These are phyloP conservation scores for Tylopilus intermedius DNA, from an alignment of 768 basidiomycete genomes.

Conservation along the genomic window DNA sequence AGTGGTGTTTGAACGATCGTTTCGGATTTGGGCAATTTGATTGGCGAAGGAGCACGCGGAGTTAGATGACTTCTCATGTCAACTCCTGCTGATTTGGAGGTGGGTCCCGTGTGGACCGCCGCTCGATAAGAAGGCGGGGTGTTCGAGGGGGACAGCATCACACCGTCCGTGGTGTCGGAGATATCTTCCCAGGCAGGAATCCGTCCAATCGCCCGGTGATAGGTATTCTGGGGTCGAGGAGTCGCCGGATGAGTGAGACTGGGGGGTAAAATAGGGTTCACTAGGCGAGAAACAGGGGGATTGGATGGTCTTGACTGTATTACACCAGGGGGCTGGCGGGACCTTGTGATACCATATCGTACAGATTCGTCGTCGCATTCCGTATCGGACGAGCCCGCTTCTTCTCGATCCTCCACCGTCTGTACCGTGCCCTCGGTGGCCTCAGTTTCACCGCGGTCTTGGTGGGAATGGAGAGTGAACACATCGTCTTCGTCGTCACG, in stretches of 20 bases:
- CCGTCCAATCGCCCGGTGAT: conserved; percentile 9
- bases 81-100: conserved; percentile 10
- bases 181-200: conserved; percentile 33
- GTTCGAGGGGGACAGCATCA: conserved; percentile 33
- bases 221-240: conserved; percentile 24
- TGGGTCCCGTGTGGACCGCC: conserved; percentile 30
- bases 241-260: conserved; percentile 27
- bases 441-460: conserved; percentile 31
- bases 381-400: conserved; percentile 11
- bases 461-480: conserved; percentile 41
- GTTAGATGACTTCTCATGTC: conserved; percentile 11
- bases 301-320: conserved; percentile 11
- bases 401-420: conserved; percentile 11
- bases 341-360: conserved; percentile 2
- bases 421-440: conserved; percentile 16
- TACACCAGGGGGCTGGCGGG: conserved; percentile 7
- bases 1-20: conserved; percentile 12
- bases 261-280: conserved; percentile 25
- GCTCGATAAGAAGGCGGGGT: conserved; percentile 49
- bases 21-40: conserved; percentile 27
- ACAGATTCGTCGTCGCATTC: conserved; percentile 21
- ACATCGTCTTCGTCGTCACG: conserved; percentile 38
- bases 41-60: conserved; percentile 26
- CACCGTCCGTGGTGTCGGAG: conserved; percentile 35
- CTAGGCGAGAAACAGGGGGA: conserved; percentile 9